Conservation (phyloP, 495 filamentous ascomycete genomes). For the Aspergillus biplanus region DNA sequence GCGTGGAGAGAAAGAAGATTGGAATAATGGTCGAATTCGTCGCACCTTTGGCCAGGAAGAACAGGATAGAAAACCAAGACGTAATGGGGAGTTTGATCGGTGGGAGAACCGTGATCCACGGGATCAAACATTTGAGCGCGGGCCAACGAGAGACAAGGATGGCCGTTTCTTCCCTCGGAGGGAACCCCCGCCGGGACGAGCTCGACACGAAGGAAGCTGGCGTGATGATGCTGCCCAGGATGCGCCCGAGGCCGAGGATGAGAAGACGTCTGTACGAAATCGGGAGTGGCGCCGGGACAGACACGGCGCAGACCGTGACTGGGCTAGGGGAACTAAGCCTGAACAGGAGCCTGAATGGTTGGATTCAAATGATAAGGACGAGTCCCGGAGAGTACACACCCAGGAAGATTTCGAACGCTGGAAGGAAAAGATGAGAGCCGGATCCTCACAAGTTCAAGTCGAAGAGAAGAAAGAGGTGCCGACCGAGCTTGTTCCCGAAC, state of each 20-base stretch:
- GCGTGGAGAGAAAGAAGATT: slow-evolving; percentile 59
- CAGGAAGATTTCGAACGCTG: slow-evolving; percentile 94
- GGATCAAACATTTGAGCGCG: slow-evolving; percentile 53
- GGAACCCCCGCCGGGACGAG: slow-evolving; percentile 48
- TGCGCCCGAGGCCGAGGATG: slow-evolving; percentile 58
- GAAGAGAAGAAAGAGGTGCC: slow-evolving; percentile 53
- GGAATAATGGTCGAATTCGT: slow-evolving; percentile 59
- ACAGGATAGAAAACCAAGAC: slow-evolving; percentile 51
- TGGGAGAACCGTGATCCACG: slow-evolving; percentile 55
- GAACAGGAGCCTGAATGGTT: slow-evolving; percentile 89
- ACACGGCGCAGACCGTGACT: slow-evolving; percentile 66
- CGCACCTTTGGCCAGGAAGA: slow-evolving; percentile 59
- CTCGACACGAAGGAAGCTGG: slow-evolving; percentile 60
- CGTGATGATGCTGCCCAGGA: slow-evolving; percentile 58
- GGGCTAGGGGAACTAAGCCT: slow-evolving; percentile 51
- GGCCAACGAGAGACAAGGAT: slow-evolving; percentile 39
- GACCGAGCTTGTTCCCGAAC: slow-evolving; percentile 29
- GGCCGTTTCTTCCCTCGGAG: slow-evolving; percentile 52
- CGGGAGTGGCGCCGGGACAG: slow-evolving; percentile 68
- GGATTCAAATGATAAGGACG: slow-evolving; percentile 74
- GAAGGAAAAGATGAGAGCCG: slow-evolving; percentile 88
- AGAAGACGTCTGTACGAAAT: slow-evolving; percentile 56
- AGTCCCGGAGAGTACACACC: slow-evolving; percentile 68
- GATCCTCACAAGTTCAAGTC: slow-evolving; percentile 41
- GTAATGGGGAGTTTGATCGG: slow-evolving; percentile 69